Evolutionary conservation across 257 asterid species (phyloP).

Genomic region (Buddleja alternifolia): DNA sequence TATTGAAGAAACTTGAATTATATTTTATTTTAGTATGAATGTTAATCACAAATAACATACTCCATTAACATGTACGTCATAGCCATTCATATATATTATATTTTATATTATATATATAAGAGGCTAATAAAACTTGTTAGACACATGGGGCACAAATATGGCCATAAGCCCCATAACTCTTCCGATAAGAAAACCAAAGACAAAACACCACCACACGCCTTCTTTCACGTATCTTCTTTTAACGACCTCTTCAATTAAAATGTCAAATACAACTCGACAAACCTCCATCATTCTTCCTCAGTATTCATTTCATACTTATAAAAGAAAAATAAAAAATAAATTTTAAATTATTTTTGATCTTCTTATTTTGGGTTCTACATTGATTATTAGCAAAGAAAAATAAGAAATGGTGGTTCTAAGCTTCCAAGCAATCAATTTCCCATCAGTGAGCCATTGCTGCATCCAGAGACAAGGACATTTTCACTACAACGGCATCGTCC

Average conservation of each 20-base stretch:
- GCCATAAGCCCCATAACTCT: constrained; percentile 17
- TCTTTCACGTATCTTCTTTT: not conserved
- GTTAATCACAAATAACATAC: too few species aligned
- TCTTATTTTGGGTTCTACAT: too few species aligned
- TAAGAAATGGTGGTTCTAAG: constrained; percentile 52
- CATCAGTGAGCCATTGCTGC: constrained; percentile 27
- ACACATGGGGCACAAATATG: constrained; percentile 30
- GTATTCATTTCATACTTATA: too few species aligned
- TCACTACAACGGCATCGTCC: constrained; percentile 16
- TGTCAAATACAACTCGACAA: too few species aligned
- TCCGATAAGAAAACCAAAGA: constrained; percentile 14
- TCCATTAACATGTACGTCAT: not conserved
- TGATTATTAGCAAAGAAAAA: not conserved
- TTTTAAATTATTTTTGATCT: too few species aligned
- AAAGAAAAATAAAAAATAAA: too few species aligned
- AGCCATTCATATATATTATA: not conserved
- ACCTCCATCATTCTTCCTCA: too few species aligned
- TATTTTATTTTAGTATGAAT: too few species aligned
- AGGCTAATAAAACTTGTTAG: constrained; percentile 14
- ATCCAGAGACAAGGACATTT: constrained; percentile 1
- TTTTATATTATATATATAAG: too few species aligned
- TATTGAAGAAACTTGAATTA: too few species aligned
- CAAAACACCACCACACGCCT: constrained; percentile 40
- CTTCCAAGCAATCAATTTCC: constrained; percentile 43
- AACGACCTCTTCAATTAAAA: too few species aligned